Evolutionary conservation across 768 basidiomycete genomes (phyloP), one percentile per base, ranked within the genome.

Genomic region (Leucocoprinus birnbaumii): DNA sequence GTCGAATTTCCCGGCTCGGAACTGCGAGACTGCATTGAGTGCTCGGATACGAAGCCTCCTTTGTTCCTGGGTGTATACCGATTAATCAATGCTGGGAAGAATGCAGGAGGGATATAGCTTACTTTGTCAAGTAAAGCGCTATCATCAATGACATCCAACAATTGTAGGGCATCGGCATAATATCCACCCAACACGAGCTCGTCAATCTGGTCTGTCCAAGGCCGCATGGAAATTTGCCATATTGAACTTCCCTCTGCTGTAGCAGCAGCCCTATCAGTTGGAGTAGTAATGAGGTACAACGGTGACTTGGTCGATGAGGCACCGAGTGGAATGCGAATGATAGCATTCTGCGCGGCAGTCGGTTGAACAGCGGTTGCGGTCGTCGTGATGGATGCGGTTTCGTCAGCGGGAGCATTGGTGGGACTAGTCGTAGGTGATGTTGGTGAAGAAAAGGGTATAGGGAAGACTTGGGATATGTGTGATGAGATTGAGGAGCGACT

Each of bases 131-230:
- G 71, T 16, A 91, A 68, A 2, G 75, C 60, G 10, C 72, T 67
- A 37, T 77, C 73, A 60, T 92, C 89, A 3, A 93, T 69, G 0
- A 74, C 83, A 48, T 90, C 86, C 8, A 96, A 72, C 6, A 96
- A 72, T 2, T 86, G 80, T n/a, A 94, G 75, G 0, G 91, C 94
- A 62, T 96, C 89, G 0, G 77, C 73, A 65, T 94, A 94, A 27
- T 77, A 71, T 0, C 86, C 88, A 3, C 68, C 76, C 27, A 74
- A 67, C 2, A 94, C 84, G 18, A 96, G 77, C 62, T 95, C 91
- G 58, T 96, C 92, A 14, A 97, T 78, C 61, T 96, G 91, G 19
- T 85, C 82, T 5, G 81, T 77, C 87, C 93, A 90, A 0, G 86
- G 71, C 59, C 78, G 82, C 79, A 94, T 86, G 7, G 63, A 59